A percentile compares a stretch with the other conserved stretches of the same genome.
Evolutionary conservation across 2,329 filamentous ascomycete genomes (phyloP).

Genomic region (Fusarium annulatum): DNA sequence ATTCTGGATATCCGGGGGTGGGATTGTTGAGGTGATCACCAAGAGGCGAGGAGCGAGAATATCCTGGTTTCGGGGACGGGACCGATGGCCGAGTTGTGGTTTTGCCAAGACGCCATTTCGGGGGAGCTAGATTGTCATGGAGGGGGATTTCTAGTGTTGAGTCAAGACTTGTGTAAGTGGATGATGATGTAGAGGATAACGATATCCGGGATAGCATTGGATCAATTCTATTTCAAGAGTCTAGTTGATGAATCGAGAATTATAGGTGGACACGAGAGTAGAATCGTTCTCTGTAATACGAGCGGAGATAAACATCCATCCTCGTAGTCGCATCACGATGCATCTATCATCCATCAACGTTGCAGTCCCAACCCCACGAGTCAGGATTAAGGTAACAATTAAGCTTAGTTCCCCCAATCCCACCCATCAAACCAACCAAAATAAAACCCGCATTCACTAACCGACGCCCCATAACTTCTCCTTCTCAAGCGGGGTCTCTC

Average conservation of each 20-base stretch:
- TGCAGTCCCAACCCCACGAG: constrained; percentile 16
- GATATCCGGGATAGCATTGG: neutral
- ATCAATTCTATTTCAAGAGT: neutral
- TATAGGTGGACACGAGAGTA: fast-evolving
- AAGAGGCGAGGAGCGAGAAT: constrained; percentile 3
- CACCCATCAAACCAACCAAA: neutral
- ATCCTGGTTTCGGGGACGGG: constrained; percentile 29
- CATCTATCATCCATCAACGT: neutral
- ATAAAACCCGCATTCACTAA: constrained; percentile 3
- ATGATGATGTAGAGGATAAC: neutral
- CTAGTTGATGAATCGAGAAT: neutral
- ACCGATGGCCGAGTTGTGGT: constrained; percentile 21
- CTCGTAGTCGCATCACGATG: neutral
- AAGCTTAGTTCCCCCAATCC: constrained; percentile 17
- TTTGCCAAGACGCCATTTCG: constrained; percentile 21
- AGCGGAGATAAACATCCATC: neutral
- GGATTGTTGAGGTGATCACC: constrained; percentile 31
- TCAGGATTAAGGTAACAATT: constrained; percentile 30
- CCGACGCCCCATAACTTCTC: constrained; percentile 12
- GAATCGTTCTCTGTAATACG: neutral
- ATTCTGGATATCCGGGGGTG: constrained; percentile 32
- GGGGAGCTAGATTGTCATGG: neutral
- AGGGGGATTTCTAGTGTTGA: neutral
- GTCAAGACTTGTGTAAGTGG: neutral
- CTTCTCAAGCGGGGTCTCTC: constrained; percentile 27